Evolutionary conservation across 805 yeast genomes (phyloP), one percentile per base, ranked within the genome.

Genomic region (Candida lessepsii): DNA sequence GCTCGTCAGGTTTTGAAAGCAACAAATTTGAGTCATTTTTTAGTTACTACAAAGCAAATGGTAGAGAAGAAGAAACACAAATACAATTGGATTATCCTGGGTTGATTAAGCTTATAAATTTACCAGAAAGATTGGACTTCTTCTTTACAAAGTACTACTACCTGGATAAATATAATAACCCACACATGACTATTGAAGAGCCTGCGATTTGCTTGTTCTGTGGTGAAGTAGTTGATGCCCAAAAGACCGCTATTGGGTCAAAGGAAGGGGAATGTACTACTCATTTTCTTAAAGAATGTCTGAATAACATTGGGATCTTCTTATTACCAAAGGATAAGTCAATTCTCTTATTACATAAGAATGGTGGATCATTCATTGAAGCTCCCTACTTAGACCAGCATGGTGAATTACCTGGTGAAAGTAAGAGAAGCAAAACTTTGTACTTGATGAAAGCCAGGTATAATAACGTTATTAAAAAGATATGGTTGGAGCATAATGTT

Each of bases 201-300:
- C 93, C 96, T 0, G 96, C 95, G 0, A 67, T 91, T 8, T 91
- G 99, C 54, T 62, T 91, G 40, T 83, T 82, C 46, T 93, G 99
- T 62, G 93, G 89, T 1, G 62, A 65, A 9, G 70, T 81, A 6
- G 70, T 86, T 16, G 80, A 81, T 46, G 63, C 81, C n/a, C 96
- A 90, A 52, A 78, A 66, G 45, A 59, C 67, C 29, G 75, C 80
- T 13, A 70, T 75, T 37, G 81, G 80, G 0, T 73, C 70, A 30
- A 59, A 61, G 3, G 60, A 65, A 14, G 98, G 98, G 0, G 87
- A 88, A 47, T 91, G 98, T 56, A 84, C 83, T 13, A 71, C 76
- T 34, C 98, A 91, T 58, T 68, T 64, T 41, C 60, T 68, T 37
- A 70, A 75, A 57, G 82, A 81, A 44, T 85, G 95, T 54, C 67